Evolutionary conservation across 169 alveolate genomes (phyloP), one percentile per base, ranked within the genome.

Genomic region (Plasmodium vivax): DNA sequence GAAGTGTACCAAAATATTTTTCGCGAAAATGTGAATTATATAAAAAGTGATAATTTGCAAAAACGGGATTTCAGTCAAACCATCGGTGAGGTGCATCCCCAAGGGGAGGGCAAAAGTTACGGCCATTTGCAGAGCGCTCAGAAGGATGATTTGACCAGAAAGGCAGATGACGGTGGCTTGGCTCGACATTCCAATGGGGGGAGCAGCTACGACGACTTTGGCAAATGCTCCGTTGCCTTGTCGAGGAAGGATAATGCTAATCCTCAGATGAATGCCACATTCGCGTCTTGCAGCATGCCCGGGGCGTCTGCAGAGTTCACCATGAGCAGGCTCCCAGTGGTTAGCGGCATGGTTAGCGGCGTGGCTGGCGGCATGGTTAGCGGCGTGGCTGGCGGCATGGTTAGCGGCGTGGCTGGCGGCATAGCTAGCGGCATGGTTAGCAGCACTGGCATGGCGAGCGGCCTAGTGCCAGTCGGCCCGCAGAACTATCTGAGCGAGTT

Each of bases 1-100:
- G 62, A 88, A 68, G 87, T 88, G 12, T 88, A 88, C 82, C 90
- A 88, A 80, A 54, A 81, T 88, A 81, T 88, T 41, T 80, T 88
- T 80, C 56, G 36, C 47, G 94, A 88, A 62, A 88, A 81, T 58
- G 83, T 81, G 16, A 41, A 88, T 88, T 51, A 79, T 38, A 81
- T 74, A 74, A 85, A 77, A 27, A 85, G 27, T 51, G 85, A 74
- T 30, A 27, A 85, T 73, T 2, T 71, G 23, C 54, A 84, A 43
- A 84, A 72, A 36, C 23, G n/a, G 47, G 71, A 68, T 36, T 23
- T 27, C 43, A 68, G 30, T 19, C 27, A 84, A 83, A 47, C 38
- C 71, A 83, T 34, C 62, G 80, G 43, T 23, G 56, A 84, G 19
- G 30, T 27, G 19, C 73, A 84, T 23, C 74, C 74, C 74, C 23